Evolutionary conservation across 2,329 filamentous ascomycete genomes (phyloP).

Genomic region (Xylaria sp.): DNA sequence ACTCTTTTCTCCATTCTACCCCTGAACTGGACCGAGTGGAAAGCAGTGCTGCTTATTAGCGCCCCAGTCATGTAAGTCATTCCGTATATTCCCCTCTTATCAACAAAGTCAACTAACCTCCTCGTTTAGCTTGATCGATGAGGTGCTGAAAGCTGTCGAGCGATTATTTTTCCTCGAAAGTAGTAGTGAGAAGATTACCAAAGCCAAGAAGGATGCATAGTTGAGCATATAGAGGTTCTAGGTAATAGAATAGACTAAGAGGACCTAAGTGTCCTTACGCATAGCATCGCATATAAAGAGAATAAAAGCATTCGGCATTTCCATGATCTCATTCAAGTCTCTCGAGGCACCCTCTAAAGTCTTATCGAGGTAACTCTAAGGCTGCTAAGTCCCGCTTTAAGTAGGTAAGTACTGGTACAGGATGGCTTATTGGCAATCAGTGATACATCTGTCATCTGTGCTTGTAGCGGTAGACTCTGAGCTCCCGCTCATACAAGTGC

Average conservation of each 20-base stretch:
- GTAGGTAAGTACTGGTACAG: constrained; percentile 42
- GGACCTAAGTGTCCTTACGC: constrained; percentile 43
- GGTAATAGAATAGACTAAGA: constrained; percentile 47
- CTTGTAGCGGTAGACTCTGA: constrained; percentile 27
- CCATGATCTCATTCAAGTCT: constrained; percentile 15
- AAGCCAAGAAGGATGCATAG: constrained; percentile 63
- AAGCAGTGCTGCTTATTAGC: constrained; percentile 88
- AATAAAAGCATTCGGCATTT: constrained; percentile 29
- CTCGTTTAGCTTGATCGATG: constrained; percentile 76
- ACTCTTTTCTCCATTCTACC: constrained; percentile 90
- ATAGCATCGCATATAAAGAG: constrained; percentile 28
- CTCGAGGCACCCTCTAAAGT: constrained; percentile 3
- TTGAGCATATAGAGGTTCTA: constrained; percentile 50
- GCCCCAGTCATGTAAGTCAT: constrained; percentile 87
- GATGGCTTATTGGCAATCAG: constrained; percentile 37
- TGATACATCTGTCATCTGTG: constrained; percentile 33
- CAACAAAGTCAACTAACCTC: constrained; percentile 37
- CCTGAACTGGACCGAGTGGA: constrained; percentile 87
- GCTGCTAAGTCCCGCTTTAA: constrained; percentile 6
- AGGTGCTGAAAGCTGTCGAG: constrained; percentile 83
- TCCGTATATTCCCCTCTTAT: not conserved
- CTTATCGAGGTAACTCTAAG: constrained; percentile 27
- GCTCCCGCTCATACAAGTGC: constrained; percentile 12
- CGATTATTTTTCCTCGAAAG: constrained; percentile 71
- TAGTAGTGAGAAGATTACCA: constrained; percentile 53